Base-by-base conservation (phyloP, 306 rosid genomes). In the Malus fusca region DNA sequence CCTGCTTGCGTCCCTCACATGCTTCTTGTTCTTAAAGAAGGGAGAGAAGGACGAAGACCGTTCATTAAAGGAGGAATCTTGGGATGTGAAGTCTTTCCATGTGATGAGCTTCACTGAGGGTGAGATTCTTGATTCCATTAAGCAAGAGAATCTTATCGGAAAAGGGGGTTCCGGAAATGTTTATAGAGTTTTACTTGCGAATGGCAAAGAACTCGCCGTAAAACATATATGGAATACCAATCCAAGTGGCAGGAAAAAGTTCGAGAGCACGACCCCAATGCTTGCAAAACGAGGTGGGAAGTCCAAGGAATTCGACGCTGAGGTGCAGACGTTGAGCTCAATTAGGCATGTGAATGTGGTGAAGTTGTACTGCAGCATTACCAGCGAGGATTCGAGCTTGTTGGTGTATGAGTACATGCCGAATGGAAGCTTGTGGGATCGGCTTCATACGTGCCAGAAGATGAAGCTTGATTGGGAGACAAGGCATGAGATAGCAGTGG, bases 331-430 rank as follows among this genome's bases (percentile, higher is more conserved):
- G 1, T 69, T 96, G 75, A 96, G 99, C 82, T 90, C 98, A 0
- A 87, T 96, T 40, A 80, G 99, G 82, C 99, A 96, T 14, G 96
- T 92, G 63, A 96, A 96, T 66, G 99, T 96, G 80, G 99, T 96
- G 83, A 96, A 96, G 84, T 71, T 96, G 66, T 96, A 82, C 51
- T 90, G 99, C 64, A 96, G 99, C 53, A 90, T 96, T 25, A 92
- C 99, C 0, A 90, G 99, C 8, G 92, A 92, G 79, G 99, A 92
- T 28, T 96, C 99, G 0, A 96, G 91, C 80, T 56, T 96, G 78
- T 70, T 96, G 90, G 99, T 96, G 15, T 96, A 92, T 31, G 99
- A 96, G 69, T 96, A 87, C 67, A 66, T 96, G 74, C 92, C 93
- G 0, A 92, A 96, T 51, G 98, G 99, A 23, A 89, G 97, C 72